Evolutionary conservation across 2,329 filamentous ascomycete species (phyloP).

Genomic region (Dactylonectria macrodidyma): DNA sequence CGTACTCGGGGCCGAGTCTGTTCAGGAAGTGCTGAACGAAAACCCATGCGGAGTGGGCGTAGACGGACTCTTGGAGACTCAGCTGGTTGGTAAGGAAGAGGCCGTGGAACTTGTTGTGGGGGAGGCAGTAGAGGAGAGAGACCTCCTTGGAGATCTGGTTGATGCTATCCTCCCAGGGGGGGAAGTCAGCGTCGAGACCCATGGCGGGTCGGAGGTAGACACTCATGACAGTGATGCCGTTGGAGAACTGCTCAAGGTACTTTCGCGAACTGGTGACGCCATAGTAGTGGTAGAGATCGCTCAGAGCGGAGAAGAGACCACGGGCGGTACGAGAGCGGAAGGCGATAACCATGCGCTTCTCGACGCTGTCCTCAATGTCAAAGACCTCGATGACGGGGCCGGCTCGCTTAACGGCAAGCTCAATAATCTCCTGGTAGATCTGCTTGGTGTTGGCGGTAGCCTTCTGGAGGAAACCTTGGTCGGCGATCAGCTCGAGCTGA

Average conservation of each 20-base stretch:
- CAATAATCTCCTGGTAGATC: conserved; percentile 95
- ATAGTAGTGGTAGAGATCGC: conserved; percentile 98
- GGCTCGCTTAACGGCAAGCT: conserved; percentile 84
- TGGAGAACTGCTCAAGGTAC: conserved; percentile 99
- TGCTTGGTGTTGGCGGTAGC: conserved; percentile 95
- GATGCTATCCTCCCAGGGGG: conserved; percentile 93
- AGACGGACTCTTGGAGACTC: conserved; percentile 96
- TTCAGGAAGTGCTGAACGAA: conserved; percentile 99
- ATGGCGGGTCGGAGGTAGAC: conserved; percentile 87
- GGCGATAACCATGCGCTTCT: conserved; percentile 95
- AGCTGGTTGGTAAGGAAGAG: conserved; percentile 89
- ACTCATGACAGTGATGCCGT: conserved; percentile 97
- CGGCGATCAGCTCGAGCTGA: conserved; percentile 90
- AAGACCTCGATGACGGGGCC: conserved; percentile 98
- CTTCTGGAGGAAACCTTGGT: conserved; percentile 95
- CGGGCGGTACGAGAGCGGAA: conserved; percentile 94
- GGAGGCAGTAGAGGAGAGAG: conserved; percentile 96
- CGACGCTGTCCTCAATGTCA: conserved; percentile 90
- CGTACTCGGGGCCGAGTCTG: conserved; percentile 92
- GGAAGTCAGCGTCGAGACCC: conserved; percentile 70
- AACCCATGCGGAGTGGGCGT: conserved; percentile 97
- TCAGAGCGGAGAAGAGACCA: conserved; percentile 94
- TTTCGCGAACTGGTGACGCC: conserved; percentile 96
- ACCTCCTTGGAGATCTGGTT: conserved; percentile 99
- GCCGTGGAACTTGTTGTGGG: conserved; percentile 94